Evolutionary conservation across 768 basidiomycete genomes (phyloP), one percentile per base, ranked within the genome.

Genomic region (Trametes elegans): DNA sequence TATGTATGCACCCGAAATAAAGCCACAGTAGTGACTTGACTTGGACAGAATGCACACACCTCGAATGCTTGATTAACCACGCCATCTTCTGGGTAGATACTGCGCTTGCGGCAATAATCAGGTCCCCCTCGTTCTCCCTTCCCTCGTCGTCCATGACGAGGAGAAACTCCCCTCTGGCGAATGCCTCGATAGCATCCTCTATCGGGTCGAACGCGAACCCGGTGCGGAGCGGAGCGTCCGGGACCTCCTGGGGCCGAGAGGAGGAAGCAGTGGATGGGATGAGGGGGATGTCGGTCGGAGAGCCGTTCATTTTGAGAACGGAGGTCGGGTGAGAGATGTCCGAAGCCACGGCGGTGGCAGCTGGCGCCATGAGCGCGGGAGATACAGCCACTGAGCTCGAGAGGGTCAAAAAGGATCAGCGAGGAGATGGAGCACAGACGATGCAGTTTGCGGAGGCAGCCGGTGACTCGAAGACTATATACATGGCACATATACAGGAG

Each of bases 51-150:
- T 29, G 18, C 38, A 70, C 82, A 55, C 47, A 95, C 96, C 93
- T 97, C 0, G 93, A 92, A 69, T 95, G 87, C 66, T 89, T 88
- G 69, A 99, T 94, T 82, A 99, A 89, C 93, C 93, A 99, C 0
- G 97, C 96, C 97, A 99, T 98, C 67, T 94, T 91, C 71, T 98
- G 91, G 1, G 93, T 91, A 34, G 94, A 93, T 61, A 91, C 85
- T 47, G 84, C 81, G 23, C 79, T 78, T 2, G 84, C 97, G 13
- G 96, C 84, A 65, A 93, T 88, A 67, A 98, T 93, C 54, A 99
- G 74, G 70, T 99, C 97, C 2, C 97, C 96, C 68, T 99, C 97
- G 68, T 99, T 99, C 74, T 99, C 97, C 56, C 97, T 78, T 60
- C 79, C 77, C 72, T 97, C 91, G 71, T 98, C 96, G 69, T 99